Base-by-base conservation (phyloP, 345 rosid genomes). In the Eutrema heterophyllum region DNA sequence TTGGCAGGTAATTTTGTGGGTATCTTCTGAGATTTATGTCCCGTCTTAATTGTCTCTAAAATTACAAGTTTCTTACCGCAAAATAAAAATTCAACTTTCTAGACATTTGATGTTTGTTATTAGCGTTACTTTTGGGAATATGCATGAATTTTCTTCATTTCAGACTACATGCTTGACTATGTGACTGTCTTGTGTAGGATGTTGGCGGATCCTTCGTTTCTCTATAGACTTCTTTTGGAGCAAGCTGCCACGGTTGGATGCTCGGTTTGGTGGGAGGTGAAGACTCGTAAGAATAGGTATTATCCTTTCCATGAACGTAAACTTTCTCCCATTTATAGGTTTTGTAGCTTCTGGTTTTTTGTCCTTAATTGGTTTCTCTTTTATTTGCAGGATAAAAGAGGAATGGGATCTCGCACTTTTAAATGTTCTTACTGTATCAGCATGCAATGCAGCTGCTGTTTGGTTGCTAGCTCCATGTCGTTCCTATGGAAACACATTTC, bases 361-460 rank as follows among this genome's bases (percentile, higher is more conserved):
- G 18, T 74, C 68, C 67, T 72, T 41, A 72, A 13, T 59, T 38
- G 41, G 30, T 51, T 52, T 33, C 43, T 10, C 65, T 78, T 13
- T 57, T 3, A 10, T 30, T 75, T 74, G 46, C 70, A 95, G 98
- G 79, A 67, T 90, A 78, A 95, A 95, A 70, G 83, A 90, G 67
- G 97, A 95, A 80, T 95, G 98, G 99, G 96, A 90, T 81, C 83
- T 95, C 72, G 97, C 99, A 10, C 96, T 95, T 58, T 43, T 92
- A 64, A 95, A 95, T 56, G 94, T 92, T 56, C 89, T 92, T 30
- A 87, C 92, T 0, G 85, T 79, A 68, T 82, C 97, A 50, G 91
- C 88, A 64, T 95, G 97, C 85, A 95, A 95, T 82, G 93, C 87
- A 48, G 57, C 85, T 41, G 89, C 84, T 70, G 94, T 95, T 79